Evolutionary conservation across 2,329 filamentous ascomycete genomes (phyloP), one percentile per base, ranked within the genome.

Genomic region (Penicillium hordei): DNA sequence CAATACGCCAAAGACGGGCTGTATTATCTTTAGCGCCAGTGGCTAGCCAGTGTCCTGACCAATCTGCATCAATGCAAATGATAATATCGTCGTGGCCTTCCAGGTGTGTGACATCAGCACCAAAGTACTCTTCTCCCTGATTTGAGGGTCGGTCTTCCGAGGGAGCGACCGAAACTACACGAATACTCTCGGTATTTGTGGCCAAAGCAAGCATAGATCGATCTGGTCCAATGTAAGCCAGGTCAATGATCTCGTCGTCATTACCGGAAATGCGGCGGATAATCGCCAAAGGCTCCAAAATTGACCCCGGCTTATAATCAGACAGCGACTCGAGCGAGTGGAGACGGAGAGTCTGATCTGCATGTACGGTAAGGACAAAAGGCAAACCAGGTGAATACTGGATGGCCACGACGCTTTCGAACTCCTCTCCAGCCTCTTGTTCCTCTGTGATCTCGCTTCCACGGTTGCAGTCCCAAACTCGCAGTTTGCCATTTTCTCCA

Each of bases 11-110:
- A 36, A 99, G 78, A 63, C 90, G 87, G 19, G 93, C 94, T 3
- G 90, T 94, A 70, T 97, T 99, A 73, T 99, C 94, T 76, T 99
- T 99, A 23, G 94, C 91, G 52, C 93, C 94, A 1, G 94, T 97
- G 13, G 89, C 93, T 39, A 99, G 84, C 94, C 94, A 99, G 72
- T 94, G 88, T 0, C 95, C 95, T 10, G 94, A 97, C 91, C 92
- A 96, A 76, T 99, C 94, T 3, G 91, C 87, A 71, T 97, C 93
- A 40, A 99, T 80, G 58, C 92, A 93, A 66, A 99, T 96, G 59
- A 99, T 90, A 51, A 99, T 97, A 66, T 99, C 94, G 49, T 93
- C 88, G 66, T 99, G 94, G 1, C 94, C 94, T 70, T 90, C 91
- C 2, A 99, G 81, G 25, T 94, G 80, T 2, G 88, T 90, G 39